Evolutionary conservation across 345 rosid genomes (phyloP), one percentile per base, ranked within the genome.

Genomic region (Acer saccharum): DNA sequence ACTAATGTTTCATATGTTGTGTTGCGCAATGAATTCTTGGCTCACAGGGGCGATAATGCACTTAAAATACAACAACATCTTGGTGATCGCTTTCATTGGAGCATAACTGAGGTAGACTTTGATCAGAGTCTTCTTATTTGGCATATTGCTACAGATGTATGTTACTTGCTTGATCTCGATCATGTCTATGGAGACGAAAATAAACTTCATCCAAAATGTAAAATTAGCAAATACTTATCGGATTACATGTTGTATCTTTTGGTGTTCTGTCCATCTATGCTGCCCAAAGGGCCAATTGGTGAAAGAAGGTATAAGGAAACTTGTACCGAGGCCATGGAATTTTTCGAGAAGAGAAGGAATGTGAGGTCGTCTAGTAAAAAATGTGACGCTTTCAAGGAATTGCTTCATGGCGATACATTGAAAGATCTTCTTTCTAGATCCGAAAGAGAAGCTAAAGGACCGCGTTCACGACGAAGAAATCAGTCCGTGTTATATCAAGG

Each of bases 241-340:
- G 76, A 75, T 39, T 78, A 81, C 50, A 69, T 78, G 81, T 44
- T 81, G 14, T 71, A 74, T 41, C 73, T 81, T 48, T 41, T 65
- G 48, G 71, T 77, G 13, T 12, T 50, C 1, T 43, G 74, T 60
- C 79, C 81, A 6, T 7, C 32, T 10, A 62, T 82, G 81, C 60
- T 78, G 12, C 73, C 84, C 0, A 75, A 58, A 23, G 73, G 73
- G 64, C 46, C 46, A 43, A 29, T 73, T 2, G 18, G 61, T 2
- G 48, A 25, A 7, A 27, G 11, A 2, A 74, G 74, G 50, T 73
- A 43, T 23, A 58, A n/a, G 21, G 69, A 79, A 16, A 79, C 77
- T 4, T 73, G 74, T 23, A 8, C 35, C 6, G 50, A 73, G 58
- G 73, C 11, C 1, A 73, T 14, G 14, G 21, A 48, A 16, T 72